Base-by-base conservation (phyloP, 306 rosid genomes). In the Dalbergia cochinchinensis region DNA sequence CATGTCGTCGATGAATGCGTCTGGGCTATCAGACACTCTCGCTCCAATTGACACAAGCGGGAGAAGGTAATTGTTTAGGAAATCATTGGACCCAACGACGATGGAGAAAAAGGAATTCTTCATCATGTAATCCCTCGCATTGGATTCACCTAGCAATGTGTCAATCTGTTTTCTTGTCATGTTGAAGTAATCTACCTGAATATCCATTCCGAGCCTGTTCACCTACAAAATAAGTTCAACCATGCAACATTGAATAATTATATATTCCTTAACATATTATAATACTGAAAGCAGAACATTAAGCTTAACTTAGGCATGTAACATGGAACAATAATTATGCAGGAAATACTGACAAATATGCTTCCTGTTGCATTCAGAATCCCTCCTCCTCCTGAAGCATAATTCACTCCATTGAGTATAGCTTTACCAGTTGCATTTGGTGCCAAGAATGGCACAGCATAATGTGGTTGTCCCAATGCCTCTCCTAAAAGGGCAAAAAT, bases 351-450 rank as follows among this genome's bases (percentile, higher is more conserved):
- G 1, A 93, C 98, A 87, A 93, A 91, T 80, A 93, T 84, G 59
- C 88, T 78, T 78, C 98, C 97, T 11, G 98, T 93, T 50, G 94
- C 91, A 73, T 93, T 93, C 65, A 93, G 74, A 63, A 91, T 88
- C 58, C 98, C 97, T 72, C 92, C 98, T 51, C 93, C 98, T 47
- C 98, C 98, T 0, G 98, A 93, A 53, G 97, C 98, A 69, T 93
- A 93, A 77, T 93, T 93, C 60, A 93, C 98, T 15, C 98, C 98
- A 58, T 79, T 8, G 13, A 93, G 78, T 42, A 89, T 69, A 4
- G 83, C 80, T 75, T 83, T 88, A 15, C 92, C 98, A 1, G 87
- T 76, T 31, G 93, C 7, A 18, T 93, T 91, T 79, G 96, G 91
- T 34, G 90, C 82, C 82, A 93, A 71, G 81, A 48, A 93, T 61